phyloP scores from a whole-genome alignment of 768 basidiomycete species.

The Daedalea quercina region DNA sequence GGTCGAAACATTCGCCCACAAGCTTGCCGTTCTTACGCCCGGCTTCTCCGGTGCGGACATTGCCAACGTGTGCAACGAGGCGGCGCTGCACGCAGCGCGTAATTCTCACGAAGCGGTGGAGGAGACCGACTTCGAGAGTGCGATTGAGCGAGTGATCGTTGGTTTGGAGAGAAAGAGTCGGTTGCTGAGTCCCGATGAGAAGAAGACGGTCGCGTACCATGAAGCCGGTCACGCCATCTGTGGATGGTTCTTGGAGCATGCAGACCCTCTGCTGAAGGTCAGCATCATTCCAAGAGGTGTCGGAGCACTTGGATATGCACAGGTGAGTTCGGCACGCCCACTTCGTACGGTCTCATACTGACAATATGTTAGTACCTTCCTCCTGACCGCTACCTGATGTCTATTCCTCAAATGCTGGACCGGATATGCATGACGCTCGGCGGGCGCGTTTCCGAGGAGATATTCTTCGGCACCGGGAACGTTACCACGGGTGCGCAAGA shows the following conservation, averaged over 20 bases:
- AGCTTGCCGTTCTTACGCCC: constrained; percentile 92
- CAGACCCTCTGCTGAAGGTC: constrained; percentile 94
- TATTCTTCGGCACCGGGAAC: constrained; percentile 87
- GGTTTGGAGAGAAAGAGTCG: constrained; percentile 95
- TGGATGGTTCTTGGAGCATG: constrained; percentile 98
- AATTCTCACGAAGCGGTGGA: constrained; percentile 71
- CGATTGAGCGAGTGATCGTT: constrained; percentile 96
- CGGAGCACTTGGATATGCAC: constrained; percentile 94
- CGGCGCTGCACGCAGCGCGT: constrained; percentile 91
- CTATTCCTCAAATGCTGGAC: constrained; percentile 90
- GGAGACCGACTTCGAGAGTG: constrained; percentile 89
- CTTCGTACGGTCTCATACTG: background rate
- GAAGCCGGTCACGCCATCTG: constrained; percentile 98
- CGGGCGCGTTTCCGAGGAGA: constrained; percentile 96
- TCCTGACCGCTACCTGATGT: constrained; percentile 91
- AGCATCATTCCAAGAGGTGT: constrained; percentile 97
- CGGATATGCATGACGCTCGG: constrained; percentile 98
- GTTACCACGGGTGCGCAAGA: constrained; percentile 99
- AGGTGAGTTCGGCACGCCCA: constrained; percentile 39
- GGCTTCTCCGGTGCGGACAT: constrained; percentile 99
- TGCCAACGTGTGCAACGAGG: constrained; percentile 98
- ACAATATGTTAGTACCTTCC: constrained; percentile 67
- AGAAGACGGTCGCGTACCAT: constrained; percentile 98
- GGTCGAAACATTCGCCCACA: constrained; percentile 66
- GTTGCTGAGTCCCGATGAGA: constrained; percentile 90